These are phyloP conservation scores for Coniochaeta sp. DNA, from an alignment of 2,329 filamentous ascomycete species.

Conservation along the genomic window DNA sequence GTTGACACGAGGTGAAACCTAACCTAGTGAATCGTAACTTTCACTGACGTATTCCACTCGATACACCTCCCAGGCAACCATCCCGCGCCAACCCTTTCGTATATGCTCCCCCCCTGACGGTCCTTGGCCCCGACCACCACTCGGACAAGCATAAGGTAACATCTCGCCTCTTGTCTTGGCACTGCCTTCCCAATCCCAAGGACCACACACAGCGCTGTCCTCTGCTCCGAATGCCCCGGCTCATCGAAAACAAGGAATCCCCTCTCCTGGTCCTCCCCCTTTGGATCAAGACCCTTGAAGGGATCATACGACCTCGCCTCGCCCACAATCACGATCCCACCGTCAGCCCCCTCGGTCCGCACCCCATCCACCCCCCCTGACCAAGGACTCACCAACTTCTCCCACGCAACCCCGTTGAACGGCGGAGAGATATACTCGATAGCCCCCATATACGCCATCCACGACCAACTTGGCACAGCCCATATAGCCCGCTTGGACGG, in stretches of 20 bases:
- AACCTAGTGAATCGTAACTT: not conserved
- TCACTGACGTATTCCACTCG: not conserved
- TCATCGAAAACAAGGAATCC: not conserved
- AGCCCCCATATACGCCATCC: constrained; percentile 25
- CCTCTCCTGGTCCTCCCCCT: not conserved
- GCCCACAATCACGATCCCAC: not conserved
- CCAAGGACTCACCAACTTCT: constrained; percentile 3
- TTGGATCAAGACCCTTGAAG: not conserved
- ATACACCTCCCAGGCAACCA: constrained; percentile 4
- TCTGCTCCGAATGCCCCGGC: not conserved
- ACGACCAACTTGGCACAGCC: constrained; percentile 23
- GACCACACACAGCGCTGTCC: not conserved
- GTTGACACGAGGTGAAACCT: too few species aligned
- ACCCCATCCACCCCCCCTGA: not conserved
- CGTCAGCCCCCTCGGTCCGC: not conserved
- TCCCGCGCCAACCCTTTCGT: constrained; percentile 4
- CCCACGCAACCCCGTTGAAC: constrained; percentile 5
- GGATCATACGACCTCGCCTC: not conserved
- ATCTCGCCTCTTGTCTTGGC: not conserved
- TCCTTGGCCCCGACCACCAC: not conserved
- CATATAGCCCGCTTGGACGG: not conserved
- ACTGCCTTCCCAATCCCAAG: not conserved
- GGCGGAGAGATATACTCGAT: constrained; percentile 18
- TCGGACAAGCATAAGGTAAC: not conserved
- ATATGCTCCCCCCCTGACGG: not conserved